phyloP scores from a whole-genome alignment of 2,329 filamentous ascomycete species.

The Alternaria sp. region DNA sequence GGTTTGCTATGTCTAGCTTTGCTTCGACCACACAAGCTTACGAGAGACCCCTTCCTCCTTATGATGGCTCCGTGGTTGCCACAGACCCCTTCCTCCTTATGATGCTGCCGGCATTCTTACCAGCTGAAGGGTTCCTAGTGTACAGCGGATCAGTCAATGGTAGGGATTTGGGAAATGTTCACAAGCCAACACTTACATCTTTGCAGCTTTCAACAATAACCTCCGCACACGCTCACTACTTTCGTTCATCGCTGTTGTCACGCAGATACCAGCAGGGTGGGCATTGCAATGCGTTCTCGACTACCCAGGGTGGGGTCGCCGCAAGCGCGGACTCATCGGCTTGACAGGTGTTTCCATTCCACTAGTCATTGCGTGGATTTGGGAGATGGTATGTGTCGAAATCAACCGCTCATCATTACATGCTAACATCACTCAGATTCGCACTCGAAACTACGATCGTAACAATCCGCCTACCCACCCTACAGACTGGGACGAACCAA shows the following conservation, averaged over 20 bases:
- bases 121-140: constrained; percentile 42
- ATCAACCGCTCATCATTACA: background rate
- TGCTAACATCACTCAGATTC: constrained; percentile 28
- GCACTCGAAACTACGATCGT: constrained; percentile 44
- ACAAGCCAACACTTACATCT: background rate
- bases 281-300: constrained; percentile 42
- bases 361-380: constrained; percentile 41
- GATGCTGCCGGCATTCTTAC: constrained; percentile 44
- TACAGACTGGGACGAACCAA: constrained; percentile 39
- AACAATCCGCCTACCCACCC: constrained; percentile 32
- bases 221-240: constrained; percentile 39
- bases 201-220: constrained; percentile 41
- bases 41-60: constrained; percentile 38
- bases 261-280: constrained; percentile 46
- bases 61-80: constrained; percentile 43
- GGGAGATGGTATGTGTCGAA: constrained; percentile 40
- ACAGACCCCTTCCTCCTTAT: constrained; percentile 40
- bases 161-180: constrained; percentile 9
- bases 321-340: constrained; percentile 41
- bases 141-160: constrained; percentile 48
- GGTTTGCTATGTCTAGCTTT: constrained; percentile 37
- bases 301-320: constrained; percentile 40
- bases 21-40: constrained; percentile 41
- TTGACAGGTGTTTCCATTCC: constrained; percentile 39
- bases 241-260: constrained; percentile 41